Percentiles rank a stretch among this genome's conserved stretches.
These are phyloP conservation scores for Puccinia triticina DNA, from an alignment of 1,284 basidiomycete genomes.

Conservation along the genomic window DNA sequence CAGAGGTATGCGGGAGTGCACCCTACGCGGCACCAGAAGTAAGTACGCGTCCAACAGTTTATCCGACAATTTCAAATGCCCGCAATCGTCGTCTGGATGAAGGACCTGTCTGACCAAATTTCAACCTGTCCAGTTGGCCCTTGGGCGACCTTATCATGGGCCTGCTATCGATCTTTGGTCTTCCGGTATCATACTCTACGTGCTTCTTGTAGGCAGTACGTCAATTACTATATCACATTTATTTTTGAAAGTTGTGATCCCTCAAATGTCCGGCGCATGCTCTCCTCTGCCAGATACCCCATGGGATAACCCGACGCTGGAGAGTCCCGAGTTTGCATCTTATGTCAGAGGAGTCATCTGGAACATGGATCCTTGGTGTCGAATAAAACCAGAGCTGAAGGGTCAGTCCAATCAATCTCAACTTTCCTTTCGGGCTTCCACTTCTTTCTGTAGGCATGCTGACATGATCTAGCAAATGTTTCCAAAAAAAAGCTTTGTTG, in stretches of 20 bases:
- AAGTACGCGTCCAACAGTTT: slow-evolving; percentile 27
- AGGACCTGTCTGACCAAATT: neutral
- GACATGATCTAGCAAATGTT: neutral
- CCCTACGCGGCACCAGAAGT: slow-evolving; percentile 96
- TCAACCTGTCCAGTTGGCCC: slow-evolving; percentile 19
- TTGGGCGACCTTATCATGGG: slow-evolving; percentile 71
- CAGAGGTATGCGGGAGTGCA: slow-evolving; percentile 85
- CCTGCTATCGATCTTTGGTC: slow-evolving; percentile 96
- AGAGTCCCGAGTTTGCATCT: slow-evolving; percentile 75
- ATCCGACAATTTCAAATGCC: neutral
- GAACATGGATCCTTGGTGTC: slow-evolving; percentile 77
- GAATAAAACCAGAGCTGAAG: slow-evolving; percentile 69
- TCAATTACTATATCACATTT: neutral
- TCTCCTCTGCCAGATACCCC: slow-evolving; percentile 73
- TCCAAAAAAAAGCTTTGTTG: slow-evolving; percentile 37
- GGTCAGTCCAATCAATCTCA: neutral
- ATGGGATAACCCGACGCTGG: slow-evolving; percentile 88
- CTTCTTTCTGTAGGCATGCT: neutral
- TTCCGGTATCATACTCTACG: slow-evolving; percentile 92
- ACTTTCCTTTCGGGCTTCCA: neutral
- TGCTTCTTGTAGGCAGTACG: slow-evolving; percentile 73
- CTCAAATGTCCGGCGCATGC: too few relatives aligned
- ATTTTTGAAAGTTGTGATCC: neutral
- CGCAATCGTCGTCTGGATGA: neutral
- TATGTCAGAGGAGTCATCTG: slow-evolving; percentile 71